Evolutionary conservation across 2,329 filamentous ascomycete genomes (phyloP), one percentile per base, ranked within the genome.

Genomic region (Colletotrichum sp.): DNA sequence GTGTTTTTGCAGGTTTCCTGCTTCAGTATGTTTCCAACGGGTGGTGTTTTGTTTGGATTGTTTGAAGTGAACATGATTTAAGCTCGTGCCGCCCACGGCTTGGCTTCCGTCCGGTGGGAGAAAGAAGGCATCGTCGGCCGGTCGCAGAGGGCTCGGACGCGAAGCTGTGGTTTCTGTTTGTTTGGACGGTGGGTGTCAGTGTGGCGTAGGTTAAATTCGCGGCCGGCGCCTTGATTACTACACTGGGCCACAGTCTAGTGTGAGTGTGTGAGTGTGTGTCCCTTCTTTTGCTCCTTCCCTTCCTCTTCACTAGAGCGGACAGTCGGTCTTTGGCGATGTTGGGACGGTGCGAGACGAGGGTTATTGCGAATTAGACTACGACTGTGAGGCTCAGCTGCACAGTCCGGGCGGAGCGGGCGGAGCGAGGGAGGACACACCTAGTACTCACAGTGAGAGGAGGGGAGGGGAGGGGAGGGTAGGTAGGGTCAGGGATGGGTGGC

Each of bases 101-200:
- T 69, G 52, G 67, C 34, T 49, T 68, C 34, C 52, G 67, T 62
- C 67, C 67, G 67, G 32, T 39, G 34, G 34, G 67, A 36, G 57
- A 21, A 24, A 57, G 21, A 49, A 21, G 44, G 44, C 44, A 49
- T 49, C 44, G 44, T 49, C 44, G 44, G n/a, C 44, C 44, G 44
- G 44, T 49, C 44, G 44, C 44, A 49, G 10, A 12, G 39, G 62
- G n/a, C 69, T 76, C 73, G 73, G 70, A 76, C 73, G 28, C 32
- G 59, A 32, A 44, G 62, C 65, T 44, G 55, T 32, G 49, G 74
- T 76, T 76, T 73, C 65, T 49, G 24, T 30, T 74, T 60, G 24
- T 59, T 76, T 65, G 21, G 74, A 76, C 44, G 74, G 59, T 73
- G 49, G 64, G 70, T 57, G 65, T 74, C 74, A 69, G 30, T 76